phyloP scores from a whole-genome alignment of 208 protist genomes.

The Leishmania amazonensis region DNA sequence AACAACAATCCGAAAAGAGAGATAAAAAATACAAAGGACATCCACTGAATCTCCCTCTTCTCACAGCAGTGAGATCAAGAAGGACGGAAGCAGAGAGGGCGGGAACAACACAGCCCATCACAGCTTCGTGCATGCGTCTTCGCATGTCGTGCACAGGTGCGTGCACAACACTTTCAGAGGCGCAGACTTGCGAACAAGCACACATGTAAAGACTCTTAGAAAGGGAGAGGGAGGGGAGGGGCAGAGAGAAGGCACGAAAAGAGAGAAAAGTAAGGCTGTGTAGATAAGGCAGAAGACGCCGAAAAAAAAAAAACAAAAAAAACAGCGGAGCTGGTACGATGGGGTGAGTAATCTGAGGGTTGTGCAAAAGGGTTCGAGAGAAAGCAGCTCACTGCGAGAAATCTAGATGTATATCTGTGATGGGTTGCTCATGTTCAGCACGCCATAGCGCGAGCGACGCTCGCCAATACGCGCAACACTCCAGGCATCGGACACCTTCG shows the following conservation, averaged over 20 bases:
- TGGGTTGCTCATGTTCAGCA: background rate
- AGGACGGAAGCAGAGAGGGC: background rate
- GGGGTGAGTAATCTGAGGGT: background rate
- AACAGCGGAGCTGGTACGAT: background rate
- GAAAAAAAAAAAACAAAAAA: background rate
- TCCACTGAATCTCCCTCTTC: background rate
- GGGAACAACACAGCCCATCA: background rate
- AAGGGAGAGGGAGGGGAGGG: background rate
- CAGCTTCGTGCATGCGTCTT: background rate
- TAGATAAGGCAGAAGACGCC: background rate
- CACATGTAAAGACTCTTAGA: background rate
- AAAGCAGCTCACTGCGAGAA: background rate
- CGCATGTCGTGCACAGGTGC: background rate
- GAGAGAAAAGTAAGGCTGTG: background rate
- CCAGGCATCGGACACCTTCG: background rate
- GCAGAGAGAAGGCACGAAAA: background rate
- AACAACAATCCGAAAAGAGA: background rate
- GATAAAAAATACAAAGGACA: slow-evolving; percentile 18
- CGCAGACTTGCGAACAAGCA: background rate
- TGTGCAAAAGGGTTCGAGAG: background rate
- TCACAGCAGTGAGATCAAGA: background rate
- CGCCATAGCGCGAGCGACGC: background rate
- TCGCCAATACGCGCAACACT: background rate
- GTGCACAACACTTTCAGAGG: background rate
- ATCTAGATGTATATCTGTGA: background rate